Conservation (phyloP, 768 basidiomycete species). For the Polyporus arcularius region DNA sequence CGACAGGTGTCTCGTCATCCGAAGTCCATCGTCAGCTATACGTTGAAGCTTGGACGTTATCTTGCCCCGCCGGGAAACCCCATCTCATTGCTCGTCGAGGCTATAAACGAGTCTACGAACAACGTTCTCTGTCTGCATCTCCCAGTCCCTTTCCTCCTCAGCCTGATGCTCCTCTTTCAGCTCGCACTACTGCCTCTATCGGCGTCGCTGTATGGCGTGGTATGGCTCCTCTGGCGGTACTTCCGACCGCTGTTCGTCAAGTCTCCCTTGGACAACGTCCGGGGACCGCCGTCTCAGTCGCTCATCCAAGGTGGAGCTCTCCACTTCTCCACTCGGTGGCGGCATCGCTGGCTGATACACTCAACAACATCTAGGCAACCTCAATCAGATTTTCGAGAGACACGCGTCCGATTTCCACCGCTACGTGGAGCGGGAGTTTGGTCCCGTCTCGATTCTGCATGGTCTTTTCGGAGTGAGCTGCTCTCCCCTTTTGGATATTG, state of each 20-base stretch:
- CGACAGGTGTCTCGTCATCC: no score
- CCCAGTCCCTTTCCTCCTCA: no score
- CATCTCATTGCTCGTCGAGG: no score
- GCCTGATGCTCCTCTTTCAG: no score
- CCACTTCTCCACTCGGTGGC: not conserved
- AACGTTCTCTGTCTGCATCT: no score
- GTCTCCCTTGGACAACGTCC: conserved; percentile 39
- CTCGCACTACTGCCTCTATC: no score
- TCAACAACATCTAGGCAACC: conserved; percentile 19
- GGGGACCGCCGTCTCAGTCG: conserved; percentile 39
- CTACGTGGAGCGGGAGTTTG: conserved; percentile 19
- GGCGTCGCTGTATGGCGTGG: no score
- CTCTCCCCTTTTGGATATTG: not conserved
- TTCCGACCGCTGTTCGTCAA: conserved; percentile 5
- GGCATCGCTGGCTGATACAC: not conserved
- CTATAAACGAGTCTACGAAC: no score
- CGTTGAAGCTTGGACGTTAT: no score
- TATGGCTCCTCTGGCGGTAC: conserved; percentile 18
- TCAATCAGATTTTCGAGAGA: conserved; percentile 18
- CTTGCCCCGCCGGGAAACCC: no score
- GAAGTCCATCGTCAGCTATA: no score
- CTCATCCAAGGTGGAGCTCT: conserved; percentile 34
- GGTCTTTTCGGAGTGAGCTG: conserved; percentile 22
- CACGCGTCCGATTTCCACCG: conserved; percentile 22
- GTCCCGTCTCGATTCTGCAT: conserved; percentile 17